Conservation (phyloP, 148 eudicot genomes). For the Nyssa sinensis region DNA sequence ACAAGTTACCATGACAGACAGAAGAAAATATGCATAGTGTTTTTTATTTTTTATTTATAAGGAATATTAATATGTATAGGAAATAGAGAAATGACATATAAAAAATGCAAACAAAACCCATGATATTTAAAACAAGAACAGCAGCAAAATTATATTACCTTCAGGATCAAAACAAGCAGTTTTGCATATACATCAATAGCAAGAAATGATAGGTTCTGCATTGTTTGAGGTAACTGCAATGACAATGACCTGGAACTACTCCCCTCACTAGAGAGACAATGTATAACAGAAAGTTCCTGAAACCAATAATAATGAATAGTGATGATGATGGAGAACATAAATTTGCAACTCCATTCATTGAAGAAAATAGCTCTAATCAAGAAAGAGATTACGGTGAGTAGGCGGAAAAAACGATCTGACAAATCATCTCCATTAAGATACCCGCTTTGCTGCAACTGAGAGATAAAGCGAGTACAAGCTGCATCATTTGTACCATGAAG, state of each 20-base stretch:
- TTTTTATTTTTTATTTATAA: too few relatives aligned
- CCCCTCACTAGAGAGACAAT: constrained; percentile 57
- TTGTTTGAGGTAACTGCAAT: constrained; percentile 52
- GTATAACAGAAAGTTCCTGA: constrained; percentile 75
- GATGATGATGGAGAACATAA: background rate
- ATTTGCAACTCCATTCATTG: background rate
- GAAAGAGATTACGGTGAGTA: constrained; percentile 43
- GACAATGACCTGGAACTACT: constrained; percentile 19
- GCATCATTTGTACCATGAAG: constrained; percentile 60
- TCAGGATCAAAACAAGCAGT: constrained; percentile 61
- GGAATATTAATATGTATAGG: background rate
- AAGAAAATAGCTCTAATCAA: background rate
- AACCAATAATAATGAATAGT: background rate
- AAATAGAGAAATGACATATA: background rate
- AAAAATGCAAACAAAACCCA: background rate
- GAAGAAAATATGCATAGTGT: background rate
- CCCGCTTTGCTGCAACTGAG: constrained; percentile 60
- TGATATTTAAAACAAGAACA: background rate
- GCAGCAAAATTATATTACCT: constrained; percentile 39
- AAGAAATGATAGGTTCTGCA: constrained; percentile 60
- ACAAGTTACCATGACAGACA: background rate
- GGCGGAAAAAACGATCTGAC: constrained; percentile 65
- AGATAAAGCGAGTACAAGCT: constrained; percentile 41
- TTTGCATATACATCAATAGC: constrained; percentile 81
- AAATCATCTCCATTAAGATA: constrained; percentile 72